Evolutionary conservation across 768 basidiomycete species (phyloP).

Genomic region (Neoboletus magnificus): DNA sequence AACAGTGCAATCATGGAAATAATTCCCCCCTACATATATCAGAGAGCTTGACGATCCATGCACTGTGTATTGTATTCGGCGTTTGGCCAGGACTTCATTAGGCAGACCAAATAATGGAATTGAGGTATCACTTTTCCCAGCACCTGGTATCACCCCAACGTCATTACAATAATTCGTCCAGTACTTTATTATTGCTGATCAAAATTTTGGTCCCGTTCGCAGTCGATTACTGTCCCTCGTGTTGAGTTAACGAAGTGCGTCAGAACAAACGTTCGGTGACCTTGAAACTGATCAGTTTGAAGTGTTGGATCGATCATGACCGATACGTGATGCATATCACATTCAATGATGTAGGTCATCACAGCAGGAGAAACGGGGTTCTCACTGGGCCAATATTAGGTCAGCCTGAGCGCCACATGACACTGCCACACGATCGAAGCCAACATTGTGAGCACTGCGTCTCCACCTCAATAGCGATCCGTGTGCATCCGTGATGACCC

Average conservation of each 20-base stretch:
- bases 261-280: not conserved
- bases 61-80: constrained; percentile 2
- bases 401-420: too few relatives aligned
- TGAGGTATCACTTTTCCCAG: not conserved
- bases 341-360: not conserved
- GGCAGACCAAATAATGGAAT: not conserved
- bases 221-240: not conserved
- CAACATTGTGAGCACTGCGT: constrained; percentile 51
- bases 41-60: not conserved
- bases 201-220: not conserved
- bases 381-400: too few relatives aligned
- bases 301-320: not conserved
- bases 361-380: not conserved
- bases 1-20: constrained; percentile 37
- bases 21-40: not conserved
- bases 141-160: not conserved
- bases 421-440: constrained; percentile 60
- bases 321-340: not conserved
- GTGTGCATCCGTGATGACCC: constrained; percentile 12
- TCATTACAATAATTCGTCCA: not conserved
- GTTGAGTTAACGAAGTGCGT: not conserved
- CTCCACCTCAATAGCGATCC: constrained; percentile 41
- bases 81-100: not conserved
- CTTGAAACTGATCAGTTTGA: not conserved
- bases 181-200: not conserved